Conservation (phyloP, 192 early-diverging fungal genomes). For the Phycomyces blakesleeanus region DNA sequence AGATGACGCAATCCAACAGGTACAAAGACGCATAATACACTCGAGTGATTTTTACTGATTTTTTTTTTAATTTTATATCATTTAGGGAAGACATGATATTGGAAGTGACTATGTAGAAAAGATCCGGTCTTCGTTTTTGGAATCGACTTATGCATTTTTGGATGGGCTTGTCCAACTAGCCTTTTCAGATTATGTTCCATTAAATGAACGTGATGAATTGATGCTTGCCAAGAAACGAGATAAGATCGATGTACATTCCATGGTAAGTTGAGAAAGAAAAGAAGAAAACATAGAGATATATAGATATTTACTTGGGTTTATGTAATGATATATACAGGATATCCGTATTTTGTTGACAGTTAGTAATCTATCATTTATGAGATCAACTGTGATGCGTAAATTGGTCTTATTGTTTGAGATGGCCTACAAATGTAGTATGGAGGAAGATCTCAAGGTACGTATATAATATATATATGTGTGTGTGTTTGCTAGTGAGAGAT, state of each 20-base stretch:
- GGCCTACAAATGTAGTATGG: conserved; percentile 59
- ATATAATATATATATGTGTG: no score
- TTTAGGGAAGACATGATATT: conserved; percentile 38
- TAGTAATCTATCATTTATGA: conserved; percentile 77
- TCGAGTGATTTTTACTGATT: not conserved
- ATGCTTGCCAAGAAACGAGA: conserved; percentile 26
- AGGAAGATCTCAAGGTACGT: conserved; percentile 58
- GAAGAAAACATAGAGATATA: no score
- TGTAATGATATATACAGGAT: conserved; percentile 39
- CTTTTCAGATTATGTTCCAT: conserved; percentile 45
- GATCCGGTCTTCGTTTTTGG: conserved; percentile 61
- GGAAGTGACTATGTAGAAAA: conserved; percentile 52
- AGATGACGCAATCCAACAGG: conserved; percentile 27
- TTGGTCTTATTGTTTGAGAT: conserved; percentile 67
- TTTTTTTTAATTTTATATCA: conserved; percentile 31
- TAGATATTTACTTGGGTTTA: no score
- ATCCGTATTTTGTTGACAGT: conserved; percentile 75
- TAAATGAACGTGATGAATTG: conserved; percentile 27
- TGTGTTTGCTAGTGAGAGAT: no score
- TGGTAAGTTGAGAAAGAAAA: conserved; percentile 26
- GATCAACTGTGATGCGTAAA: conserved; percentile 70
- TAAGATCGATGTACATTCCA: conserved; percentile 32
- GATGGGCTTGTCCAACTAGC: conserved; percentile 78
- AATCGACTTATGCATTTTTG: conserved; percentile 68
- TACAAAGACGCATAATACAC: no score